Percentiles rank a stretch among this genome's conserved stretches.
phyloP scores from a whole-genome alignment of 148 eudicot species.

The Chenopodium album region DNA sequence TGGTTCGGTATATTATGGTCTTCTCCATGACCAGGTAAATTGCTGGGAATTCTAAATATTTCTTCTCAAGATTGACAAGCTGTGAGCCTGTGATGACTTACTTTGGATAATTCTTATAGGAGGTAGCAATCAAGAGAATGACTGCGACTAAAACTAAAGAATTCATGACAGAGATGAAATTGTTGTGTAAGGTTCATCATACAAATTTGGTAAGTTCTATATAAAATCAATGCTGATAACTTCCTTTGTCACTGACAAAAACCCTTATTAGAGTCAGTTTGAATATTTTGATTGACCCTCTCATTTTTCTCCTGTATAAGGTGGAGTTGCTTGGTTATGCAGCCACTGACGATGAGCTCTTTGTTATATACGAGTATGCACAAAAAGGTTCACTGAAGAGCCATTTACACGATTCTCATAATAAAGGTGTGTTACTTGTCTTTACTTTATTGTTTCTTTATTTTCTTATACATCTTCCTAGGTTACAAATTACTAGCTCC shows the following conservation, averaged over 20 bases:
- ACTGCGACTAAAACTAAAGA: constrained; percentile 92
- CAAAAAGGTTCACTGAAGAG: constrained; percentile 86
- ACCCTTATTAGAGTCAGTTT: background rate
- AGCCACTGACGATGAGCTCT: constrained; percentile 76
- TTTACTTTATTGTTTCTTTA: background rate
- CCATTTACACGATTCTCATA: constrained; percentile 86
- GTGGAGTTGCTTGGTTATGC: constrained; percentile 97
- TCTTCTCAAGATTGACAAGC: background rate
- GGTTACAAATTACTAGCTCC: background rate
- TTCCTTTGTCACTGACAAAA: background rate
- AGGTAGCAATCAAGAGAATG: constrained; percentile 95
- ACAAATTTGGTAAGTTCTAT: constrained; percentile 70
- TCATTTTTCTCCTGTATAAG: constrained; percentile 43
- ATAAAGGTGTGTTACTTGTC: constrained; percentile 54
- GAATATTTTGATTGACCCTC: constrained; percentile 21
- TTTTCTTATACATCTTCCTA: background rate
- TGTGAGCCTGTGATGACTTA: background rate
- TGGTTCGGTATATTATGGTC: constrained; percentile 88
- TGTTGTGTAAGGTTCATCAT: constrained; percentile 95
- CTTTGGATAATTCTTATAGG: constrained; percentile 40
- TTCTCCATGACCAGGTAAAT: constrained; percentile 79
- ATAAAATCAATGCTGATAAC: background rate
- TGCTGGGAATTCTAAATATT: constrained; percentile 1
- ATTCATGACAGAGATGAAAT: constrained; percentile 89
- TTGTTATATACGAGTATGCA: constrained; percentile 88